These are phyloP conservation scores for Thamnidium elegans DNA, from an alignment of 192 early-diverging fungal genomes.

Conservation along the genomic window DNA sequence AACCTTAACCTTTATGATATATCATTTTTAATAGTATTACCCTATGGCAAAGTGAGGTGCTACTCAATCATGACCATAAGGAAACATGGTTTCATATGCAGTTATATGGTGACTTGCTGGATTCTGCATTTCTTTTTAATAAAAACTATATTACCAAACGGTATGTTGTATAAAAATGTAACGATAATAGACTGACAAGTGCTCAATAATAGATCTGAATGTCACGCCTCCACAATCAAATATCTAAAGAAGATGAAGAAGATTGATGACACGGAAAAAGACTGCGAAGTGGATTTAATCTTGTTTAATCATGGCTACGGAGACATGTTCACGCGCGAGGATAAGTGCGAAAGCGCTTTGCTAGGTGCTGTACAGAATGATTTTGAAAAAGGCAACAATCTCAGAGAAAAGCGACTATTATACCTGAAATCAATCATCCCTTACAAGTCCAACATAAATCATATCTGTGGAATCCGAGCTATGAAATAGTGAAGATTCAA, in stretches of 20 bases:
- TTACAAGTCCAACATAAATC: background rate
- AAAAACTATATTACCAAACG: background rate
- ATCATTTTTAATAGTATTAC: constrained; percentile 8
- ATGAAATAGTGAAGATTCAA: too few relatives aligned
- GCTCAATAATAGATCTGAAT: constrained; percentile 2
- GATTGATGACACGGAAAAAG: background rate
- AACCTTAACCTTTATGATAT: constrained; percentile 1
- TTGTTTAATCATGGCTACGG: background rate
- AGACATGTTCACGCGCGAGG: background rate
- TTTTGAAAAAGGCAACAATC: background rate
- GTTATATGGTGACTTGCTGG: background rate
- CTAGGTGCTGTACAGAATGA: background rate
- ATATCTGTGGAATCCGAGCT: too few relatives aligned
- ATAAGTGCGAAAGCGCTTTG: background rate
- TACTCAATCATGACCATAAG: constrained; percentile 11
- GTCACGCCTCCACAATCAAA: background rate
- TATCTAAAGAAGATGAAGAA: background rate
- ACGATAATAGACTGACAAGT: background rate
- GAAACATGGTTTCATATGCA: background rate
- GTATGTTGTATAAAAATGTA: background rate
- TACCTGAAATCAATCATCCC: background rate
- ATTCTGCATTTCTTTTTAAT: background rate
- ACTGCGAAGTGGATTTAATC: background rate
- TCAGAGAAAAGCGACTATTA: background rate
- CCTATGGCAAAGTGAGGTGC: constrained; percentile 11